Evolutionary conservation across 495 filamentous ascomycete genomes (phyloP), one percentile per base, ranked within the genome.

Genomic region (Penicillium cataractarum): DNA sequence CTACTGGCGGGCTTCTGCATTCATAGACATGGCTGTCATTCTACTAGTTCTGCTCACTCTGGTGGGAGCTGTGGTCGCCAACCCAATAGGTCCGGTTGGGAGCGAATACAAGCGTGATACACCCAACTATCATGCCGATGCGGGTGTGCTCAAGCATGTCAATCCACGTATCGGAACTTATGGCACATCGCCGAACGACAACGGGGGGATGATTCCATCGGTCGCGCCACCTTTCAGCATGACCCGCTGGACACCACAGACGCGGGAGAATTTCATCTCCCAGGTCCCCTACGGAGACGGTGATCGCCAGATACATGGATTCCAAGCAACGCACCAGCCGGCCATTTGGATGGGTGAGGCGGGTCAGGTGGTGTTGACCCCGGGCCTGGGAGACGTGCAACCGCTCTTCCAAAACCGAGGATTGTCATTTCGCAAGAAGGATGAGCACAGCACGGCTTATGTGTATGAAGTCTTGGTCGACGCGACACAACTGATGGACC

Each of bases 301-400:
- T 21, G 70, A 72, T 40, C 65, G 63, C 6, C 62, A 63, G 0
- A 64, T 72, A 8, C 70, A 72, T 53, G 70, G 70, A 0, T 72
- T 72, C 48, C 70, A 72, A 12, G 70, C 70, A 4, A 72, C 70
- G 0, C 70, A 72, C 26, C 70, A 72, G 35, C 70, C 70, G 6
- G 70, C 70, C 2, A 72, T 72, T 8, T 72, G 70, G 70, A 72
- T 72, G 70, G 70, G 70, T 0, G 70, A 72, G 53, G 35, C 70
- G 1, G 70, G 70, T 8, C 65, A 70, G 39, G 59, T 72, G 13
- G 68, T 72, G 2, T 6, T 72, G 24, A 66, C 54, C 3, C 68
- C 70, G 0, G 70, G 70, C 4, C 50, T 72, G 33, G 70, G 70
- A 5, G 57, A 66, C 10, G 70, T 72, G 7, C 70, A 70, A 21